Conservation (phyloP, 257 asterid species). For the Mentha longifolia region DNA sequence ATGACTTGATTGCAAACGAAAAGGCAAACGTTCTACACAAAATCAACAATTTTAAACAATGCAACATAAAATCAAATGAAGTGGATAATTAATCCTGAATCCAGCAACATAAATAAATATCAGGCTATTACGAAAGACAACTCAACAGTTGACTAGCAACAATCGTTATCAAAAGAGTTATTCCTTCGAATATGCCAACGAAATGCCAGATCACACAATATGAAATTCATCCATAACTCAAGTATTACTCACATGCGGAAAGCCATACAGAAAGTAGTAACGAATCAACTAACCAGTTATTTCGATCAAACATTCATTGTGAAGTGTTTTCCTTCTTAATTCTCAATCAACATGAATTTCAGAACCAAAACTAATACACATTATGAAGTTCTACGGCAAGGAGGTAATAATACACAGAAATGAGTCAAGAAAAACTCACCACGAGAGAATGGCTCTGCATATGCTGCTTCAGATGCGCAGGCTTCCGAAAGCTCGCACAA, state of each 20-base stretch:
- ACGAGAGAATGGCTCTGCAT: conserved; percentile 85
- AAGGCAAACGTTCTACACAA: not conserved
- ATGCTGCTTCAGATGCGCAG: conserved; percentile 90
- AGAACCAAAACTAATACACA: not conserved
- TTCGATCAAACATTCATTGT: not conserved
- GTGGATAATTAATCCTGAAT: not conserved
- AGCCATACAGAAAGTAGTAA: not conserved
- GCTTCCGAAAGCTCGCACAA: conserved; percentile 70
- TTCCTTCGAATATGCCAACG: not conserved
- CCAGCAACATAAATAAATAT: not conserved
- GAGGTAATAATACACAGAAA: not conserved
- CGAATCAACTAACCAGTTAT: not conserved
- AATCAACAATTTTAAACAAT: not conserved
- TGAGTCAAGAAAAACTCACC: conserved; percentile 42
- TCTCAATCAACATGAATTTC: not conserved
- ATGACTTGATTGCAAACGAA: not conserved
- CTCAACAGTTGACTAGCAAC: not conserved
- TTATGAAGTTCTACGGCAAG: no score
- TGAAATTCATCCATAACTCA: not conserved
- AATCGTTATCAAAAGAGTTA: not conserved
- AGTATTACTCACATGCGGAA: not conserved
- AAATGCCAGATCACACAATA: no score
- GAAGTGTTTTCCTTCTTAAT: not conserved
- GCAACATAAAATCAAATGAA: not conserved
- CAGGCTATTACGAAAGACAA: not conserved